phyloP scores from a whole-genome alignment of 306 rosid species.

The Cucumis hystrix region DNA sequence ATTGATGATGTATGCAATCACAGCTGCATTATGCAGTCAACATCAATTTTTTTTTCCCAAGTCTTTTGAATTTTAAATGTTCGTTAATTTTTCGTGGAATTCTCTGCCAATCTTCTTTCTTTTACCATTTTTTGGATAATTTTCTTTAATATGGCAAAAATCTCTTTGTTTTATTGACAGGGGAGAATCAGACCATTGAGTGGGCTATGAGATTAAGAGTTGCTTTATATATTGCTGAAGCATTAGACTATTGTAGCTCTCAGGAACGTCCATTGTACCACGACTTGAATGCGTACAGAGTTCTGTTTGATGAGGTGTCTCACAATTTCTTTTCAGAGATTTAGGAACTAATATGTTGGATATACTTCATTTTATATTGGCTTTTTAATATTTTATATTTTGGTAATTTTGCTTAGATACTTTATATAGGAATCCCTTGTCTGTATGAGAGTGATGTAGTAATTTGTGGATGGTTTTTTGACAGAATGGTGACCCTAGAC shows the following conservation, averaged over 20 bases:
- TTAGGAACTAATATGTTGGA: neutral
- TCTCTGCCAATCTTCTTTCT: neutral
- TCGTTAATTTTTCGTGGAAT: neutral
- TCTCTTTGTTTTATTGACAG: conserved; percentile 17
- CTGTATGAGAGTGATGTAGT: conserved; percentile 8
- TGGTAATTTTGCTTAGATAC: neutral
- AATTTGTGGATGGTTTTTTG: conserved; percentile 17
- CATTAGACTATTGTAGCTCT: conserved; percentile 47
- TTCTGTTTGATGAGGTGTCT: conserved; percentile 67
- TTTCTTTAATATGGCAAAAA: neutral
- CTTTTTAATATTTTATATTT: neutral
- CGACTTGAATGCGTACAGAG: conserved; percentile 70
- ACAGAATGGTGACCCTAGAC: conserved; percentile 80
- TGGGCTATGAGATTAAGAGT: conserved; percentile 79
- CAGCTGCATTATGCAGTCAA: neutral
- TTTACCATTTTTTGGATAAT: neutral
- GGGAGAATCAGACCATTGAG: conserved; percentile 79
- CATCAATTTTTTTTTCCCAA: neutral
- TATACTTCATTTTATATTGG: neutral
- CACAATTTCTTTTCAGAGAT: neutral
- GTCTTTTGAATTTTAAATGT: neutral
- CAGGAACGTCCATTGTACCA: conserved; percentile 61
- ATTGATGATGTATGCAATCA: conserved; percentile 2
- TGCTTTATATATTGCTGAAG: conserved; percentile 58
- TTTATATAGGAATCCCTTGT: neutral